Evolutionary conservation across 805 yeast species (phyloP).

Genomic region (Nakazawaea laoshanensis): DNA sequence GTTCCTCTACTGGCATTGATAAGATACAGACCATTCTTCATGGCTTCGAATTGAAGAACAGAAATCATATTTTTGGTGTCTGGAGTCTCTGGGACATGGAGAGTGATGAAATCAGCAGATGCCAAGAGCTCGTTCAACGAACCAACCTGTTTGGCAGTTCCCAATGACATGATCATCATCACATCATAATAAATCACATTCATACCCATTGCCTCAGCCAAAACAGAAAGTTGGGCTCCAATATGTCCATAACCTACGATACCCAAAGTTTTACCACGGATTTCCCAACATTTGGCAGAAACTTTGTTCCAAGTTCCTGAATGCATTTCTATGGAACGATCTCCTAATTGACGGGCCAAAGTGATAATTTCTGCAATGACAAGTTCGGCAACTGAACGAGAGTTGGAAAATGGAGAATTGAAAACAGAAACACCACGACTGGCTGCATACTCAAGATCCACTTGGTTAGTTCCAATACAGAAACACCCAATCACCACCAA

Average conservation of each 20-base stretch:
- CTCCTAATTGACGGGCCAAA: conserved; percentile 94
- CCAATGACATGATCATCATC: conserved; percentile 88
- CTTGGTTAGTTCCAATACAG: conserved; percentile 99
- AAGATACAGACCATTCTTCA: conserved; percentile 93
- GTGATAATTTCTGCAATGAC: conserved; percentile 93
- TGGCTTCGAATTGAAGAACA: conserved; percentile 85
- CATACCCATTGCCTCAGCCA: conserved; percentile 98
- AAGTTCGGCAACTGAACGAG: conserved; percentile 96
- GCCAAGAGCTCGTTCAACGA: conserved; percentile 76
- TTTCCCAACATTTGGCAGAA: conserved; percentile 93
- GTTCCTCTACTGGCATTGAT: conserved; percentile 98
- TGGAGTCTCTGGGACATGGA: conserved; percentile 91
- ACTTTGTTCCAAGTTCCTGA: conserved; percentile 98
- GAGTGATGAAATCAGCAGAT: conserved; percentile 79
- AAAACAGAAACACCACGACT: conserved; percentile 90
- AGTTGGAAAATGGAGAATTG: conserved; percentile 97
- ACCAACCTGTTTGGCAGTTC: conserved; percentile 90
- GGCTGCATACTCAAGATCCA: conserved; percentile 87
- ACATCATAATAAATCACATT: conserved; percentile 91
- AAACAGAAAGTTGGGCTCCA: conserved; percentile 92
- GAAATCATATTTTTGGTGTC: conserved; percentile 90
- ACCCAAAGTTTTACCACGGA: conserved; percentile 96
- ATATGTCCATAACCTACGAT: conserved; percentile 98
- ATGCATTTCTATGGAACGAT: conserved; percentile 92
- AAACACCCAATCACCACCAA: conserved; percentile 91